These are phyloP conservation scores for Haematococcus lacustris DNA, from an alignment of 139 green algal genomes.

Conservation along the genomic window DNA sequence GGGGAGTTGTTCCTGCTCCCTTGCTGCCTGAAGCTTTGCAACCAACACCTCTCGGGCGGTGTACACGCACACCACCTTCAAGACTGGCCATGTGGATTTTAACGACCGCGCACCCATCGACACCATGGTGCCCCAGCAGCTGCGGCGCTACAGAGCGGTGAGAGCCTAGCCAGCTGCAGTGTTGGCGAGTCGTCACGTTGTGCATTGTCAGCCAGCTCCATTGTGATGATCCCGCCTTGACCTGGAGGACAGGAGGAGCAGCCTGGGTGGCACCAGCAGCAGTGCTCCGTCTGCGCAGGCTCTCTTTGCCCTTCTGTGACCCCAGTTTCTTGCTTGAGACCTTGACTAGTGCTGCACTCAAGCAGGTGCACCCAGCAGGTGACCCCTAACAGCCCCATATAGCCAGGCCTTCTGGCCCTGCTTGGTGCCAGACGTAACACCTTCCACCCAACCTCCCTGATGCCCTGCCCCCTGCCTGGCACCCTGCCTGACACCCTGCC, in stretches of 20 bases:
- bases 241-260: neutral
- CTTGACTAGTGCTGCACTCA: neutral
- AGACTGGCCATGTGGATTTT: neutral
- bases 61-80: neutral
- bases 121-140: neutral
- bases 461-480: neutral
- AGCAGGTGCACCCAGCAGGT: too few species aligned
- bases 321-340: neutral
- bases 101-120: neutral
- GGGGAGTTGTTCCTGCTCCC: too few species aligned
- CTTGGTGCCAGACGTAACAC: neutral
- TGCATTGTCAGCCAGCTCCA: neutral
- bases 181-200: neutral
- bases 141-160: neutral
- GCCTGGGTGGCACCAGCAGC: too few species aligned
- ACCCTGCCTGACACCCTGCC: neutral
- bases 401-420: too few species aligned
- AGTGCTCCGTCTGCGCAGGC: too few species aligned
- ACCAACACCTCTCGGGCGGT: neutral
- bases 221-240: neutral
- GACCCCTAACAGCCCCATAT: too few species aligned
- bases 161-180: neutral
- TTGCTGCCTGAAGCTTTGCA: too few species aligned
- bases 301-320: neutral
- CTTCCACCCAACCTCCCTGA: neutral